phyloP scores from a whole-genome alignment of 2,329 filamentous ascomycete species.

The Hymenoscyphus infarciens region DNA sequence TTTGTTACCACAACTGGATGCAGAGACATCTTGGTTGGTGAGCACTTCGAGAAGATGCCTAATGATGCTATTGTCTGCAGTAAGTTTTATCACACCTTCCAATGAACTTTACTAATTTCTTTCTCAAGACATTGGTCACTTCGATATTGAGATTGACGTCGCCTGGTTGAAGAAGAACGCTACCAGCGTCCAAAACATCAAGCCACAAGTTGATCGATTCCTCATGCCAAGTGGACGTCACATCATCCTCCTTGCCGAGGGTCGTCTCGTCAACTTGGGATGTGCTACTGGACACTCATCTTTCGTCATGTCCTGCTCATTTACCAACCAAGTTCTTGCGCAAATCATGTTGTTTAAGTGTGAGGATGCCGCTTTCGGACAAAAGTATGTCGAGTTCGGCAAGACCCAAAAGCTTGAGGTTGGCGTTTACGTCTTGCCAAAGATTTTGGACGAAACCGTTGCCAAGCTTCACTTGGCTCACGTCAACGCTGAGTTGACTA shows the following conservation, averaged over 20 bases:
- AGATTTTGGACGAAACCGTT: constrained; percentile 99
- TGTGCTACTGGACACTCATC: constrained; percentile 99
- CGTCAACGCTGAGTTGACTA: constrained; percentile 90
- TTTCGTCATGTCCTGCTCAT: constrained; percentile 99
- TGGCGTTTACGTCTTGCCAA: constrained; percentile 94
- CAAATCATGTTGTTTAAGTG: constrained; percentile 99
- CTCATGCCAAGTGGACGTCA: constrained; percentile 88
- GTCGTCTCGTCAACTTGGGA: constrained; percentile 98
- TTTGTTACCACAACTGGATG: constrained; percentile 99
- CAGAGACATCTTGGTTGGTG: constrained; percentile 91
- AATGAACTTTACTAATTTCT: constrained; percentile 17
- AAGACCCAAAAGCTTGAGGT: constrained; percentile 85
- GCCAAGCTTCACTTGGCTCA: constrained; percentile 89
- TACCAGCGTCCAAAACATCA: constrained; percentile 93
- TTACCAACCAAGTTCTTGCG: constrained; percentile 99
- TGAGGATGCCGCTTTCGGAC: constrained; percentile 77
- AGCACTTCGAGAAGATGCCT: constrained; percentile 91
- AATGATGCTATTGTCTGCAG: constrained; percentile 99
- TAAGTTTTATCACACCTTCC: constrained; percentile 42
- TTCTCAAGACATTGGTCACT: constrained; percentile 85
- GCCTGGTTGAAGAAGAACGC: constrained; percentile 99
- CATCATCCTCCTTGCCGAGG: constrained; percentile 98
- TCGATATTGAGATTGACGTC: constrained; percentile 99
- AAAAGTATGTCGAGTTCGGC: constrained; percentile 96
- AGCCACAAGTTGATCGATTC: constrained; percentile 99